These are phyloP conservation scores for Rhinocladiella mackenziei DNA, from an alignment of 2,329 filamentous ascomycete species.

Conservation along the genomic window DNA sequence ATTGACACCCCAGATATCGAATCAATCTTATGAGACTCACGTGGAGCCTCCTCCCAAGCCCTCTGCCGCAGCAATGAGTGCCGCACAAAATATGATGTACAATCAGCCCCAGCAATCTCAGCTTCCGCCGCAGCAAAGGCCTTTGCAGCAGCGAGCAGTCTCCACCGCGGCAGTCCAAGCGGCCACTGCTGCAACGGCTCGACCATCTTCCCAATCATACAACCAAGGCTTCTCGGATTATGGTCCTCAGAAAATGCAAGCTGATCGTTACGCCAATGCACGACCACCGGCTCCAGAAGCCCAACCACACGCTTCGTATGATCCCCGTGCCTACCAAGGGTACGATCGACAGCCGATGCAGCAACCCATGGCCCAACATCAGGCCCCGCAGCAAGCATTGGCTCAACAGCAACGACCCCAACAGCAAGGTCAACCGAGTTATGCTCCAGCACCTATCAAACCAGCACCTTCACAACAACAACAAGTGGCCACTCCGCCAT, in stretches of 20 bases:
- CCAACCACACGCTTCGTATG: slow-evolving; percentile 45
- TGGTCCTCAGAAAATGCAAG: slow-evolving; percentile 28
- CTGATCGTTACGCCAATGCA: slow-evolving; percentile 36
- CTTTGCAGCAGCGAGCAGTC: slow-evolving; percentile 38
- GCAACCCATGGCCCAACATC: slow-evolving; percentile 31
- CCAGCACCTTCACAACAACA: slow-evolving; percentile 33
- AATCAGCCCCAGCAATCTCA: slow-evolving; percentile 36
- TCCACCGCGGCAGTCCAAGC: slow-evolving; percentile 43
- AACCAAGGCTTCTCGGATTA: slow-evolving; percentile 46
- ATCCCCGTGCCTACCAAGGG: slow-evolving; percentile 41
- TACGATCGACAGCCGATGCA: slow-evolving; percentile 32
- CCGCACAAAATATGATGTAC: slow-evolving; percentile 33
- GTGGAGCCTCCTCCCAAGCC: slow-evolving; percentile 37
- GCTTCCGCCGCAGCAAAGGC: slow-evolving; percentile 41
- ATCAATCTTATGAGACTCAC: slow-evolving; percentile 35
- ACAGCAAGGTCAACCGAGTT: slow-evolving; percentile 32
- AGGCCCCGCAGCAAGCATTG: slow-evolving; percentile 28
- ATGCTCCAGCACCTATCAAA: slow-evolving; percentile 44
- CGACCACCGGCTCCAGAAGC: slow-evolving; percentile 32
- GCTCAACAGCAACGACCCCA: slow-evolving; percentile 29
- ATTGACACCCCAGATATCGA: slow-evolving; percentile 35
- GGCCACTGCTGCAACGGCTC: slow-evolving; percentile 48
- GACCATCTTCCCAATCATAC: slow-evolving; percentile 44
- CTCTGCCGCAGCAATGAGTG: slow-evolving; percentile 31
- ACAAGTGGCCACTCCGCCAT: slow-evolving; percentile 28